These are phyloP conservation scores for Neurospora tetraspora DNA, from an alignment of 495 filamentous ascomycete species.

Conservation along the genomic window DNA sequence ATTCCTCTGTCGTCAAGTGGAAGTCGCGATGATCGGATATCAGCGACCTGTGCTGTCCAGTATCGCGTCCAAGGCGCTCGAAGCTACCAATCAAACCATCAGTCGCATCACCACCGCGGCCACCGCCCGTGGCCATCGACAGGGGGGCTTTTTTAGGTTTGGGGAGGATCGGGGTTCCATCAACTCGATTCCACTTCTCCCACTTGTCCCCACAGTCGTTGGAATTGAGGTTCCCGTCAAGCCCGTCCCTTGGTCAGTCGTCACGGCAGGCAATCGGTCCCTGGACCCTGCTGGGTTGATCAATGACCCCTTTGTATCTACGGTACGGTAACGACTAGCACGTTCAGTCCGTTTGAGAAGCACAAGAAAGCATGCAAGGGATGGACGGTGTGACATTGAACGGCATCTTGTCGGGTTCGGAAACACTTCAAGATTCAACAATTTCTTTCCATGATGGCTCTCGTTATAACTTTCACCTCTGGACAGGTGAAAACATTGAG, in stretches of 20 bases:
- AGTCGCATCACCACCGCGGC: background rate
- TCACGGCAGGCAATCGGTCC: background rate
- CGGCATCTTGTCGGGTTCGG: background rate
- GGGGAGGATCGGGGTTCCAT: background rate
- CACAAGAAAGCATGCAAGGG: background rate
- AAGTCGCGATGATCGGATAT: background rate
- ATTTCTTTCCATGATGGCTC: background rate
- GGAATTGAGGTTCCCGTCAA: too few species aligned
- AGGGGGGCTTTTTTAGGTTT: background rate
- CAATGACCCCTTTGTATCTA: background rate
- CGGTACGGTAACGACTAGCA: background rate
- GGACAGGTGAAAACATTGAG: background rate
- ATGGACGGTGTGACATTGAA: background rate
- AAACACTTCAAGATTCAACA: too few species aligned
- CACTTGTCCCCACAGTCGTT: background rate
- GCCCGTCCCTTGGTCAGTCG: background rate
- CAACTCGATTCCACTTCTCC: background rate
- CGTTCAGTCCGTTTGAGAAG: background rate
- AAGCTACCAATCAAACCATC: background rate
- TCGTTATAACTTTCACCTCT: background rate
- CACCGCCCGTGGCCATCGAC: background rate
- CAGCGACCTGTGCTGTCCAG: background rate
- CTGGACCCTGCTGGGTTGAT: background rate
- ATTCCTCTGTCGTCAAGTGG: background rate
- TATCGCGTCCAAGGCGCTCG: background rate